phyloP scores from a whole-genome alignment of 441 rosid genomes.

The Manihot esculenta region DNA sequence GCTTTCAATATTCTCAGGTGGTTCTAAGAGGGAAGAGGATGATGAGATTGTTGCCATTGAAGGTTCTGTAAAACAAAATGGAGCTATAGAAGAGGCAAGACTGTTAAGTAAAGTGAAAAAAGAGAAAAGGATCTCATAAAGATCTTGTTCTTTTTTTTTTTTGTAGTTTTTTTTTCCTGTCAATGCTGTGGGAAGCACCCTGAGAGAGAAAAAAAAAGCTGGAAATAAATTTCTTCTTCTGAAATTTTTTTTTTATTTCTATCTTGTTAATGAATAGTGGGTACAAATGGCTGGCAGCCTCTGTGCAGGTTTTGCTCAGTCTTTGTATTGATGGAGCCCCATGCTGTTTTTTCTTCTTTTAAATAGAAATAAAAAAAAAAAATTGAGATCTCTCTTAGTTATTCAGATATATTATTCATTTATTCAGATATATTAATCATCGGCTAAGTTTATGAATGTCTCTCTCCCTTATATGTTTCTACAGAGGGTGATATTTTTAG shows the following conservation, averaged over 20 bases:
- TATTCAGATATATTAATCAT: too few relatives aligned
- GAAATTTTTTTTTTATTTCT: constrained; percentile 5
- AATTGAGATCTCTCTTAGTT: too few relatives aligned
- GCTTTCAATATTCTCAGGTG: constrained; percentile 36
- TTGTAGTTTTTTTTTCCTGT: constrained; percentile 12
- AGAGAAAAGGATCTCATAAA: constrained; percentile 30
- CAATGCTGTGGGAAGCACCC: constrained; percentile 41
- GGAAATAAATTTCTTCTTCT: constrained; percentile 33
- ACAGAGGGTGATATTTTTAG: too few relatives aligned
- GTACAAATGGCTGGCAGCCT: constrained; percentile 22
- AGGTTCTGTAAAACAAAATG: constrained; percentile 21
- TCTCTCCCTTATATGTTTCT: too few relatives aligned
- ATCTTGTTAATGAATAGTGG: constrained; percentile 27
- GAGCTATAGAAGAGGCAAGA: background rate
- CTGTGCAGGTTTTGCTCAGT: constrained; percentile 17
- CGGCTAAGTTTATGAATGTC: too few relatives aligned
- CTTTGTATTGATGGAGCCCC: constrained; percentile 33
- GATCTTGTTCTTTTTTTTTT: constrained; percentile 21
- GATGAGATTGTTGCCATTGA: constrained; percentile 9
- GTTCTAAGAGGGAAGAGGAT: constrained; percentile 25
- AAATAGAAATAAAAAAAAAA: too few relatives aligned
- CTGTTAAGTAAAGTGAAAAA: background rate
- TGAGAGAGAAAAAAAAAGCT: constrained; percentile 21
- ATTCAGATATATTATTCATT: too few relatives aligned
- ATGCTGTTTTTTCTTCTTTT: constrained; percentile 7